These are phyloP conservation scores for Mortierella sp. DNA, from an alignment of 371 early-diverging fungal genomes.

Conservation along the genomic window DNA sequence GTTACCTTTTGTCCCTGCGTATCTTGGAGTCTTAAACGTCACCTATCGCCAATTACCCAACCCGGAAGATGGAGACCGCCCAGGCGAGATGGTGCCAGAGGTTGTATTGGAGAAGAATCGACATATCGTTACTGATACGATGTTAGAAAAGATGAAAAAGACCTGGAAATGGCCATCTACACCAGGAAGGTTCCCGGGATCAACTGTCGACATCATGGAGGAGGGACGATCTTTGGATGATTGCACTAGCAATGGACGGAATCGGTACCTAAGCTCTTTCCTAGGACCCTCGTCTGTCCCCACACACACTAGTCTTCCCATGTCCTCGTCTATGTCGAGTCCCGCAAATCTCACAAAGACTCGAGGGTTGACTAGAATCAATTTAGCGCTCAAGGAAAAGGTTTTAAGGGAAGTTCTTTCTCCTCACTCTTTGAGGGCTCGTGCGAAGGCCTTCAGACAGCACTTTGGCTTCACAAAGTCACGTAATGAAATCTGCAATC, in stretches of 20 bases:
- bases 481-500: slow-evolving; percentile 33
- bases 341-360: slow-evolving; percentile 35
- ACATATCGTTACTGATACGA: slow-evolving; percentile 80
- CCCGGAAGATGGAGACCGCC: slow-evolving; percentile 46
- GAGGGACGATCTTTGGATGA: slow-evolving; percentile 46
- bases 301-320: slow-evolving; percentile 43
- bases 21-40: slow-evolving; percentile 94
- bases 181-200: slow-evolving; percentile 55
- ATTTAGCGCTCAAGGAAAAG: slow-evolving; percentile 72
- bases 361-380: slow-evolving; percentile 58
- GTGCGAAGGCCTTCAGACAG: slow-evolving; percentile 56
- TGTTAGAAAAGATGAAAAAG: slow-evolving; percentile 60
- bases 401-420: slow-evolving; percentile 84
- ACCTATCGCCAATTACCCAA: slow-evolving; percentile 71
- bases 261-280: slow-evolving; percentile 22
- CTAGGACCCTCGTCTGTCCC: slow-evolving; percentile 39
- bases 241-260: slow-evolving; percentile 13
- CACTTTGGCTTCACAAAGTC: slow-evolving; percentile 42
- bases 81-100: slow-evolving; percentile 65
- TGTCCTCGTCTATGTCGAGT: slow-evolving; percentile 34
- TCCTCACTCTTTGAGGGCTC: slow-evolving; percentile 72
- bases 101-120: slow-evolving; percentile 85
- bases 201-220: slow-evolving; percentile 52
- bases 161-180: slow-evolving; percentile 57
- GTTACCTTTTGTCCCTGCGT: slow-evolving; percentile 88